phyloP scores from a whole-genome alignment of 306 rosid genomes.

The Cicer judaicum region DNA sequence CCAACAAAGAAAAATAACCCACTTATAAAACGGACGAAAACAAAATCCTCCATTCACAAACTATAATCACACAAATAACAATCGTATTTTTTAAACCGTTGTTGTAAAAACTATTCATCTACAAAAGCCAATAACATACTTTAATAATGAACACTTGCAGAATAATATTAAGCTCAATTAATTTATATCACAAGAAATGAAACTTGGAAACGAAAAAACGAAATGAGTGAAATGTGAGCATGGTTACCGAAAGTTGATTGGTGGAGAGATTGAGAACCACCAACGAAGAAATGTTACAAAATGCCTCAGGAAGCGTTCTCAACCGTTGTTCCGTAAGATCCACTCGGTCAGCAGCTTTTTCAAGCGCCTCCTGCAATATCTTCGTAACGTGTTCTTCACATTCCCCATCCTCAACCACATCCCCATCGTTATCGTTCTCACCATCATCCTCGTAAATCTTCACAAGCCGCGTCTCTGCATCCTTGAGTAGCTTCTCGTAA shows the following conservation, averaged over 20 bases:
- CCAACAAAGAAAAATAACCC: background rate
- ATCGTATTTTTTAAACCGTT: background rate
- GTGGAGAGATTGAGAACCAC: conserved; percentile 63
- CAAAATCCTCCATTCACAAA: background rate
- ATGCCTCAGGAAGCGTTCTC: conserved; percentile 71
- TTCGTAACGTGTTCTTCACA: conserved; percentile 67
- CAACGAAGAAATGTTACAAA: conserved; percentile 65
- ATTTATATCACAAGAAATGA: background rate
- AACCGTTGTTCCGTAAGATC: conserved; percentile 61
- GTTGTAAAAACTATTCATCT: background rate
- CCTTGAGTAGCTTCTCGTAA: conserved; percentile 74
- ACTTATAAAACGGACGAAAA: background rate
- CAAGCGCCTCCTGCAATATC: conserved; percentile 70
- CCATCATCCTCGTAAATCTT: conserved; percentile 68
- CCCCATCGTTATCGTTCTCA: background rate
- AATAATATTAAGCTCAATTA: background rate
- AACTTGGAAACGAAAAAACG: background rate
- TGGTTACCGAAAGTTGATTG: conserved; percentile 72
- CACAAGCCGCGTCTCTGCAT: conserved; percentile 74
- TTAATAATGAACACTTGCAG: background rate
- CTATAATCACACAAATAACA: background rate
- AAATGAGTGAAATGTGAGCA: background rate
- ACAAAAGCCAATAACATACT: background rate
- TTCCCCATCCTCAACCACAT: conserved; percentile 46
- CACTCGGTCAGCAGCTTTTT: conserved; percentile 62